Evolutionary conservation across 495 filamentous ascomycete species (phyloP), one percentile per base, ranked within the genome.

Genomic region (Xylaria curta): DNA sequence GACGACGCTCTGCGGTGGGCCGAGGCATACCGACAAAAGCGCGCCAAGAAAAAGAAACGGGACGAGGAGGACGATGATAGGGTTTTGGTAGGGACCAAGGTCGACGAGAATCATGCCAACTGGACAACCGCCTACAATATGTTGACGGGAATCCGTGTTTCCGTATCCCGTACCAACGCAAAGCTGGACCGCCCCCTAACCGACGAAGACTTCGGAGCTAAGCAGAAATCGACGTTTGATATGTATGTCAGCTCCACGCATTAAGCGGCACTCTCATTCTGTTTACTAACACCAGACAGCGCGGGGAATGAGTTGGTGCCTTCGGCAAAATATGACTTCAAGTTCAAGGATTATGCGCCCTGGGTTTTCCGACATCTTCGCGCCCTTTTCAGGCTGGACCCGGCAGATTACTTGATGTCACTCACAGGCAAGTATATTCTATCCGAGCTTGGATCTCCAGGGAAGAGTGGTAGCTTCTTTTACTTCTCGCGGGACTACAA

Each of bases 401-500:
- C 96, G 28, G 96, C 95, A 72, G 96, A 99, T 79, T 99, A 99
- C 79, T 87, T 99, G 46, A 95, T 99, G 90, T 99, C 96, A 12
- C 86, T 99, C 72, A 99, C 96, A 8, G 96, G 95, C 81, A 99
- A 98, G 82, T 99, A 98, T 82, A 98, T 99, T 69, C 85, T 99
- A 58, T 98, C 96, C 0, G 96, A 99, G 80, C 85, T 99, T 38
- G 97, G 97, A 24, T 98, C 96, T 17, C 96, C 96, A 5, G 96
- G 96, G 19, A 99, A 99, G 84, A 97, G 94, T 81, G 97, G 97
- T 21, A 97, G 94, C 79, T 99, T 99, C 82, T 99, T 99, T 84
- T 99, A 99, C 84, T 99, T 99, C 84, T 98, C 97, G 36, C 89
- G 96, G 65, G 96, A 99, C 79, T 99, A 98, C 86, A 99, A 99